Conservation (phyloP, 352 stramenopile genomes). For the Elongisporangium prolatum region DNA sequence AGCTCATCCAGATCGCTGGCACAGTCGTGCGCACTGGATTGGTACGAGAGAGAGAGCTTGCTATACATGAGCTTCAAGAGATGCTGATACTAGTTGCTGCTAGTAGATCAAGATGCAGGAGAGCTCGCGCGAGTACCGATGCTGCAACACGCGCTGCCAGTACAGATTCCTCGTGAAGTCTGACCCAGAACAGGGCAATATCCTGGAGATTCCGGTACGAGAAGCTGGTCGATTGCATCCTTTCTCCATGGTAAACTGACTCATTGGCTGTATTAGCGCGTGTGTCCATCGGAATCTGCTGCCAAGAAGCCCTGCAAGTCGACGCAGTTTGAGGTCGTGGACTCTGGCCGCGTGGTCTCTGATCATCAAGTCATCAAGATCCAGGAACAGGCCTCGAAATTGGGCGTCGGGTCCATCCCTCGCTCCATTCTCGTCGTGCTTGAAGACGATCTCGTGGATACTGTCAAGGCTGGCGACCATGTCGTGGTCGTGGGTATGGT, state of each 20-base stretch:
- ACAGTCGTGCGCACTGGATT: slow-evolving; percentile 90
- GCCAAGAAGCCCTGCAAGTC: slow-evolving; percentile 74
- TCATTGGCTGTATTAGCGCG: slow-evolving; percentile 24
- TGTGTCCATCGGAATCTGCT: slow-evolving; percentile 39
- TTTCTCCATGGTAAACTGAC: background rate
- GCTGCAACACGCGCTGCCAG: slow-evolving; percentile 64
- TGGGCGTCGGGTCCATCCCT: slow-evolving; percentile 91
- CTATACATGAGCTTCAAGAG: background rate
- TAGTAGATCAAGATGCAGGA: slow-evolving; percentile 92
- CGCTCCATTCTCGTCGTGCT: slow-evolving; percentile 94
- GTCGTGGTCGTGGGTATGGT: slow-evolving; percentile 91
- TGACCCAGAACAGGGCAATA: slow-evolving; percentile 89
- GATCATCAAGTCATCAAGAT: slow-evolving; percentile 95
- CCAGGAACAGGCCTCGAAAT: slow-evolving; percentile 92
- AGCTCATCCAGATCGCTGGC: slow-evolving; percentile 79
- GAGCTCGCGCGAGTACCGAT: slow-evolving; percentile 82
- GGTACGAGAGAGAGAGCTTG: slow-evolving; percentile 24
- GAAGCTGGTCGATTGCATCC: slow-evolving; percentile 1
- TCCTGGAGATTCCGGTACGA: slow-evolving; percentile 72
- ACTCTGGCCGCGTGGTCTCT: slow-evolving; percentile 45
- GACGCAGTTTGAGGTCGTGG: slow-evolving; percentile 61
- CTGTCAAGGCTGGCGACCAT: slow-evolving; percentile 94
- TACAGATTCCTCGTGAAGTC: slow-evolving; percentile 82
- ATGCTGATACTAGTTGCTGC: background rate
- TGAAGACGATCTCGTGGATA: slow-evolving; percentile 81